phyloP scores from a whole-genome alignment of 345 rosid genomes.

The Aquilaria malaccensis region DNA sequence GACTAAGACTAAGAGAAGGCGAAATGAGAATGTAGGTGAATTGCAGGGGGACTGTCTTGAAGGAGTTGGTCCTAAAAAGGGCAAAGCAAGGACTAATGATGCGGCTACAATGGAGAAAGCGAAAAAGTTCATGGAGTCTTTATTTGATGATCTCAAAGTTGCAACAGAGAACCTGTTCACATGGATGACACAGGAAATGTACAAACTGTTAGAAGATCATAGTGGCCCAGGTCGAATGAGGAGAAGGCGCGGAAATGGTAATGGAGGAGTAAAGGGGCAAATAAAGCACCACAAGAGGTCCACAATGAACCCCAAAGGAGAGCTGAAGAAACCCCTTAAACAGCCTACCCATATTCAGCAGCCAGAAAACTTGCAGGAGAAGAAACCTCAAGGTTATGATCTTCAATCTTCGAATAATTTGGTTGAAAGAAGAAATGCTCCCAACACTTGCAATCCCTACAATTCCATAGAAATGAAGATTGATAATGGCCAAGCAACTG shows the following conservation, averaged over 20 bases:
- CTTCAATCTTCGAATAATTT: conserved; percentile 11
- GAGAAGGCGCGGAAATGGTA: conserved; percentile 11
- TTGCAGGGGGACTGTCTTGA: conserved; percentile 15
- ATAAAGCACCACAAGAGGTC: conserved; percentile 7
- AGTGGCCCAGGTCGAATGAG: conserved; percentile 6
- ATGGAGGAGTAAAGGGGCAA: conserved; percentile 15
- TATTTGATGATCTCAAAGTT: conserved; percentile 42
- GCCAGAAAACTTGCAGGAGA: conserved; percentile 11
- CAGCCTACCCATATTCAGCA: conserved; percentile 13
- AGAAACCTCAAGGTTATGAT: conserved; percentile 10
- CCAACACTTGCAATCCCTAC: conserved; percentile 9
- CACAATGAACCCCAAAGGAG: conserved; percentile 9
- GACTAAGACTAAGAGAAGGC: conserved; percentile 17
- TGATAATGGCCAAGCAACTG: conserved; percentile 20
- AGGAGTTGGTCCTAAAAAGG: conserved; percentile 18
- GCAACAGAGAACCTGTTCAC: conserved; percentile 32
- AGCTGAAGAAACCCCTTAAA: conserved; percentile 7
- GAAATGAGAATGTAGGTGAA: conserved; percentile 2
- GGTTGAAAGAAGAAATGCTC: conserved; percentile 10
- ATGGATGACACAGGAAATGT: conserved; percentile 51
- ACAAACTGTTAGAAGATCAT: conserved; percentile 28
- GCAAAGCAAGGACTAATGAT: conserved; percentile 17
- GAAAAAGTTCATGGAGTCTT: conserved; percentile 29
- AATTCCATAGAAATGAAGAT: conserved; percentile 10
- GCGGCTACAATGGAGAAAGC: conserved; percentile 27